Conservation (phyloP, 2,329 filamentous ascomycete species). For the Orbilia brochopaga region DNA sequence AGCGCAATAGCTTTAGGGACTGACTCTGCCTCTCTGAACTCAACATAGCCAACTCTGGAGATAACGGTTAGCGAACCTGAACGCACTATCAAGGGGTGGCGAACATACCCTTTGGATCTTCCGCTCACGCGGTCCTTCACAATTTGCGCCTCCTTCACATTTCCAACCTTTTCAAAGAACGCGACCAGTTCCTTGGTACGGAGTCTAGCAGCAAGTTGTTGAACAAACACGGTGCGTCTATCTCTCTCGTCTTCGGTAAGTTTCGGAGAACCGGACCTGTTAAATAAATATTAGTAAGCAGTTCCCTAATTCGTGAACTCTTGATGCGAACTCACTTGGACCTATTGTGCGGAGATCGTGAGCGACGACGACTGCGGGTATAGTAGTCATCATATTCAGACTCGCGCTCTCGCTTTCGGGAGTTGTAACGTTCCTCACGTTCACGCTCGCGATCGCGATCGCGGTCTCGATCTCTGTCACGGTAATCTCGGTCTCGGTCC, state of each 20-base stretch:
- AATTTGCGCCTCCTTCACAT: slow-evolving; percentile 96
- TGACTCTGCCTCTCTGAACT: slow-evolving; percentile 95
- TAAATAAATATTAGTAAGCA: slow-evolving; percentile 6
- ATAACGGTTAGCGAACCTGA: slow-evolving; percentile 35
- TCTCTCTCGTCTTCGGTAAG: slow-evolving; percentile 95
- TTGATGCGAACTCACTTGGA: slow-evolving; percentile 54
- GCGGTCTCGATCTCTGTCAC: slow-evolving; percentile 62
- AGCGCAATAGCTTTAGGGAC: slow-evolving; percentile 93
- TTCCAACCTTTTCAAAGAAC: slow-evolving; percentile 94
- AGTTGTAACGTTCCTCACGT: slow-evolving; percentile 73
- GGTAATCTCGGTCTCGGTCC: slow-evolving; percentile 61
- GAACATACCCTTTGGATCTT: slow-evolving; percentile 88
- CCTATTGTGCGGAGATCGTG: slow-evolving; percentile 58
- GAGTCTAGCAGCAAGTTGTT: slow-evolving; percentile 92
- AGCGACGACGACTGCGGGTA: slow-evolving; percentile 61
- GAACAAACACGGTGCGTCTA: slow-evolving; percentile 94
- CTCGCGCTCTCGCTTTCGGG: slow-evolving; percentile 74
- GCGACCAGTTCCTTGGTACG: slow-evolving; percentile 89
- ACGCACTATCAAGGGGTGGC: slow-evolving; percentile 7
- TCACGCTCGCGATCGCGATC: slow-evolving; percentile 74
- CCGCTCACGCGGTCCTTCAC: slow-evolving; percentile 97
- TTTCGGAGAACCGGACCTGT: slow-evolving; percentile 69
- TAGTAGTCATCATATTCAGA: slow-evolving; percentile 60
- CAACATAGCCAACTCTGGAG: slow-evolving; percentile 92
- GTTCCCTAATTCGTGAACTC: slow-evolving; percentile 53